Evolutionary conservation across 495 filamentous ascomycete genomes (phyloP).

Genomic region (Penicillium pulvis): DNA sequence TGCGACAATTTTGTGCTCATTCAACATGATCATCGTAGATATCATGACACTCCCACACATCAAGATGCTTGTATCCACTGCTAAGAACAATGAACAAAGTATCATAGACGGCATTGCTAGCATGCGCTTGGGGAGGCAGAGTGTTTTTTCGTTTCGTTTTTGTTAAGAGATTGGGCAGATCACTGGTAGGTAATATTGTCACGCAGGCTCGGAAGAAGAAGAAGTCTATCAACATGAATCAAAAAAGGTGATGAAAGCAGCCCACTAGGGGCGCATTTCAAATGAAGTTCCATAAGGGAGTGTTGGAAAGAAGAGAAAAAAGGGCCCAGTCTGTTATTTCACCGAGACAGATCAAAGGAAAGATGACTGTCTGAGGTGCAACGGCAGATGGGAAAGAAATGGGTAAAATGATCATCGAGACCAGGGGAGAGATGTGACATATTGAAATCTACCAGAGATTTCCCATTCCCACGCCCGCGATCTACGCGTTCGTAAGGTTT

Average conservation of each 20-base stretch:
- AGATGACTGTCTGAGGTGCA: background rate
- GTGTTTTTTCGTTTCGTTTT: background rate
- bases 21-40: constrained; percentile 7
- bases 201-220: constrained; percentile 20
- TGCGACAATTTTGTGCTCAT: background rate
- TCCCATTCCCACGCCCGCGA: constrained; percentile 14
- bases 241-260: constrained; percentile 5
- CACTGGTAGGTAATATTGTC: constrained; percentile 28
- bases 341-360: constrained; percentile 9
- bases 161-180: constrained; percentile 8
- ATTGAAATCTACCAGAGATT: constrained; percentile 30
- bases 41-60: constrained; percentile 6
- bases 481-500: constrained; percentile 20
- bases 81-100: background rate
- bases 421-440: constrained; percentile 12
- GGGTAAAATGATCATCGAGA: constrained; percentile 16
- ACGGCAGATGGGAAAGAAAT: constrained; percentile 5
- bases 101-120: background rate
- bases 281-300: constrained; percentile 14
- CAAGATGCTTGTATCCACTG: background rate
- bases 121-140: constrained; percentile 2
- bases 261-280: constrained; percentile 23
- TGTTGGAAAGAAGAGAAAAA: constrained; percentile 16
- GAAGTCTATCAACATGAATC: constrained; percentile 26
- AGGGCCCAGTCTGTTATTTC: constrained; percentile 4